Evolutionary conservation across 2,329 filamentous ascomycete species (phyloP), one percentile per base, ranked within the genome.

Genomic region (Colletotrichum viniferum): DNA sequence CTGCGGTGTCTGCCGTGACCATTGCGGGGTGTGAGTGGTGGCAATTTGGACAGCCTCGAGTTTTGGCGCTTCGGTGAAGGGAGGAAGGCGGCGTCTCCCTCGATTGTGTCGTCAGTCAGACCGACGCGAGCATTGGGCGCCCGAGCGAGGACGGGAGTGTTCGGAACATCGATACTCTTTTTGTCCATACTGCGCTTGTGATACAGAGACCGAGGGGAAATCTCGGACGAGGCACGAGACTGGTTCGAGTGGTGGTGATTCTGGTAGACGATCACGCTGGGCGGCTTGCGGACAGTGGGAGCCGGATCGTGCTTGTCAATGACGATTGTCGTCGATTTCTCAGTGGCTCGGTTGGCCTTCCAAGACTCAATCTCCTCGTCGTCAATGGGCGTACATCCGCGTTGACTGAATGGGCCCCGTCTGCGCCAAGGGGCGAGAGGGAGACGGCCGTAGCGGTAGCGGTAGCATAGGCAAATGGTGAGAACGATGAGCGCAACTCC

Each of bases 351-450:
- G 18, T 66, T 77, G 32, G 84, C 83, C 79, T 90, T 92, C 92
- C 92, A 93, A 5, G 90, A 91, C 78, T 90, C 90, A 74, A 93
- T 93, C 81, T 93, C 92, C 75, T 92, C 91, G 78, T 93, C 92
- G 77, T 90, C 88, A 74, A 93, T 92, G 14, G 92, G 91, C 0
- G 90, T 90, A 60, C 90, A 90, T 63, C 90, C 90, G 21, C 73
- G 69, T 66, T 91, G 85, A 66, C 86, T 85, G 77, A 90, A 86
- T 14, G 55, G 66, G 65, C 90, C 90, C n/a, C 73, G 55, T 65
- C 86, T 85, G 77, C 90, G 86, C 71, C 56, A 60, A 12, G 24
- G 56, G 30, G 56, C 56, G 14, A 92, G 85, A 5, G 84, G 85
- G 30, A 82, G 79, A 61, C 81, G 85, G 62, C 79, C 79, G 16